phyloP scores from a whole-genome alignment of 2,329 filamentous ascomycete species.

The Fusarium bactridioides region DNA sequence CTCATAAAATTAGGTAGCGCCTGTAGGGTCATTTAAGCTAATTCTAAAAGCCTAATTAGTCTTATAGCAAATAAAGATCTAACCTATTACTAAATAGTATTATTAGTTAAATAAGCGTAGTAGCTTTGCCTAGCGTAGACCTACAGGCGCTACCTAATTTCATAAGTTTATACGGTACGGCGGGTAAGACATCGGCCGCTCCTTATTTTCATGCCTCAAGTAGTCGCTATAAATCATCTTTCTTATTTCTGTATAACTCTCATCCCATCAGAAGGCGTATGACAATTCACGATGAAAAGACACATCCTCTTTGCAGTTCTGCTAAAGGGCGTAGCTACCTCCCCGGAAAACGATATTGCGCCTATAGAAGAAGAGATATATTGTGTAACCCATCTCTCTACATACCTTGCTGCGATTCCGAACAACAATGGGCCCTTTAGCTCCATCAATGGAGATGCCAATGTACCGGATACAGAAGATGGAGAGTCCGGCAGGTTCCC shows the following conservation, averaged over 20 bases:
- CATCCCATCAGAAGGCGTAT: accelerated
- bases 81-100: too few species aligned
- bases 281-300: accelerated
- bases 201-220: not conserved
- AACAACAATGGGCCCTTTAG: accelerated
- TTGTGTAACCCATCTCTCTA: not conserved
- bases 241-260: not conserved
- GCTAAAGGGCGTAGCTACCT: accelerated
- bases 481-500: not conserved
- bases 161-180: too few species aligned
- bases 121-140: too few species aligned
- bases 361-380: not conserved
- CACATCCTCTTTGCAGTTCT: accelerated
- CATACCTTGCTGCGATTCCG: not conserved
- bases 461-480: accelerated
- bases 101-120: too few species aligned
- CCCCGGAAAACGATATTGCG: accelerated
- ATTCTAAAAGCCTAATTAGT: too few species aligned
- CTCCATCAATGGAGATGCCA: not conserved
- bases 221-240: not conserved
- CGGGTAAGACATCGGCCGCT: not conserved
- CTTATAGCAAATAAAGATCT: too few species aligned
- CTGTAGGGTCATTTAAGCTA: too few species aligned
- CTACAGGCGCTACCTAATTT: too few species aligned
- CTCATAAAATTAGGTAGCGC: too few species aligned